A percentile compares a stretch with the other conserved stretches of the same genome.
Evolutionary conservation across 495 filamentous ascomycete genomes (phyloP).

Genomic region (Aspergillus ostianus): DNA sequence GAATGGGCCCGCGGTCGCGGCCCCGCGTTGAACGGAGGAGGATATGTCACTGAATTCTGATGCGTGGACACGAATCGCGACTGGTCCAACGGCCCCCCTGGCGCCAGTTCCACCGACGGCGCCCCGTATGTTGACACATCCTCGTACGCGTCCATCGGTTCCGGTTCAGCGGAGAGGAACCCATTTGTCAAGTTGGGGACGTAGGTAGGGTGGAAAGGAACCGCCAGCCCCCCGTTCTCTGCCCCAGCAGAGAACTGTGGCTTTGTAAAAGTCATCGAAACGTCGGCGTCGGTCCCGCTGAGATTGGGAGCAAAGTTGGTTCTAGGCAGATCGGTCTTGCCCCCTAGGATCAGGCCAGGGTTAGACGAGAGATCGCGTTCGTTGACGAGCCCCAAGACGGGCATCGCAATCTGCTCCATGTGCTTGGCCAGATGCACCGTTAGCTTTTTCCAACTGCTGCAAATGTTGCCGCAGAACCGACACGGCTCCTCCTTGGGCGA

Average conservation of each 20-base stretch:
- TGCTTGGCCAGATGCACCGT: constrained; percentile 94
- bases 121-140: constrained; percentile 8
- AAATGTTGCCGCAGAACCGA: constrained; percentile 83
- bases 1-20: constrained; percentile 22
- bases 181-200: constrained; percentile 21
- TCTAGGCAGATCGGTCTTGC: constrained; percentile 1
- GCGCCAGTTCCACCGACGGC: constrained; percentile 12
- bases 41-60: constrained; percentile 39
- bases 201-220: constrained; percentile 16
- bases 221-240: constrained; percentile 7
- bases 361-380: constrained; percentile 28
- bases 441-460: constrained; percentile 88
- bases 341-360: constrained; percentile 5
- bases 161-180: constrained; percentile 33
- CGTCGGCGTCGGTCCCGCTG: background rate
- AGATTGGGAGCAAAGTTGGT: background rate
- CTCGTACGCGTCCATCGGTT: constrained; percentile 23
- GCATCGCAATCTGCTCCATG: constrained; percentile 92
- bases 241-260: background rate
- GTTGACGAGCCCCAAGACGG: constrained; percentile 70
- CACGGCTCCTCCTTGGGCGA: constrained; percentile 78
- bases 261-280: constrained; percentile 19
- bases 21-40: constrained; percentile 37
- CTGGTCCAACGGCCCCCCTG: constrained; percentile 14
- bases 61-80: constrained; percentile 23